Conservation (phyloP, 805 yeast genomes). For the Grigorovia jiainica region DNA sequence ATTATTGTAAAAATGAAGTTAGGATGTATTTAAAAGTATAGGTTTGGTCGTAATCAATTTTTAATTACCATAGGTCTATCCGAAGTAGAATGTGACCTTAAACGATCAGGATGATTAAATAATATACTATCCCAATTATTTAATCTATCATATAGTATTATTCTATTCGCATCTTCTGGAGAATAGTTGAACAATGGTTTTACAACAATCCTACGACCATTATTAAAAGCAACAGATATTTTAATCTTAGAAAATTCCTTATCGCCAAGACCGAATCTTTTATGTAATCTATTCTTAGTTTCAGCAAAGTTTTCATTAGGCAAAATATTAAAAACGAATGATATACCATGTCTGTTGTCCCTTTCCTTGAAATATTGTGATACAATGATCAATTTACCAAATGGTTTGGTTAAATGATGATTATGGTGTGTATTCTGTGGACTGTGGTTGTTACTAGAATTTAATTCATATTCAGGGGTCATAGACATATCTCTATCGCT, state of each 20-base stretch:
- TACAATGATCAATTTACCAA: conserved; percentile 47
- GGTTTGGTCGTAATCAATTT: conserved; percentile 14
- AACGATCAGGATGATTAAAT: conserved; percentile 80
- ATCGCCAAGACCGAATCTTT: conserved; percentile 63
- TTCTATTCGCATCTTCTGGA: conserved; percentile 35
- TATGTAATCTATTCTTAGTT: conserved; percentile 59
- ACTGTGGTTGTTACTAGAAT: neutral
- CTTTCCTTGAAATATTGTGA: conserved; percentile 70
- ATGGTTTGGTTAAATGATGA: conserved; percentile 2
- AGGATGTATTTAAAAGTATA: neutral
- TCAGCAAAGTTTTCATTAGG: conserved; percentile 56
- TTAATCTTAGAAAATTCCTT: conserved; percentile 72
- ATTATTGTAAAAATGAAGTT: neutral
- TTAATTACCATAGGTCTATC: conserved; percentile 55
- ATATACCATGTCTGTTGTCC: conserved; percentile 65
- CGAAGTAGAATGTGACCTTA: conserved; percentile 43
- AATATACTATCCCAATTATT: conserved; percentile 50
- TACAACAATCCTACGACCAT: conserved; percentile 29
- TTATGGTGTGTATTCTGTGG: neutral
- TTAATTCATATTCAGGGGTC: neutral
- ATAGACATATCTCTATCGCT: neutral
- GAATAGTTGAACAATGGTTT: conserved; percentile 32
- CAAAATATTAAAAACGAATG: conserved; percentile 66
- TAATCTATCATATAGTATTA: conserved; percentile 47
- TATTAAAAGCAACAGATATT: conserved; percentile 31